Evolutionary conservation across 345 rosid species (phyloP).

Genomic region (Syzygium aqueum): DNA sequence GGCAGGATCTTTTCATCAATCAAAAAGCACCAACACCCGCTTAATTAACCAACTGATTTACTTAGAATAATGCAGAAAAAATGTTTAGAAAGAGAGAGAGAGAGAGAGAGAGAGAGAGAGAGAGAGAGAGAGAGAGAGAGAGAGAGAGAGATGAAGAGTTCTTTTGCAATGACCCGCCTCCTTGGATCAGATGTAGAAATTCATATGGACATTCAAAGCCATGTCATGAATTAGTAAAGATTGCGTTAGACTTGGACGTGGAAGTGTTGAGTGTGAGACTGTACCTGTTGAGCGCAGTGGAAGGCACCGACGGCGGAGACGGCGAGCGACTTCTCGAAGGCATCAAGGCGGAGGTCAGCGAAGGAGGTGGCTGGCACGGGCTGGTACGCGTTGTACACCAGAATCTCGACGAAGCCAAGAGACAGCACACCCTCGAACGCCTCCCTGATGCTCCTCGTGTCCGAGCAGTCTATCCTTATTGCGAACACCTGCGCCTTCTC

Average conservation of each 20-base stretch:
- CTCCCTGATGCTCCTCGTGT: constrained; percentile 70
- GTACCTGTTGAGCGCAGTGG: constrained; percentile 85
- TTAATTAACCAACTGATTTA: not conserved
- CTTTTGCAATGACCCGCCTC: not conserved
- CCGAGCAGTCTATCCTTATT: constrained; percentile 87
- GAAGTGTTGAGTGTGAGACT: not conserved
- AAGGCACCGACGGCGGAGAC: constrained; percentile 73
- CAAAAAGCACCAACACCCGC: not conserved
- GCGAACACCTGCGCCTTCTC: constrained; percentile 93
- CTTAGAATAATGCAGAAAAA: not conserved
- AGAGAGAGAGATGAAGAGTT: not conserved
- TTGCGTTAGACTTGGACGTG: not conserved
- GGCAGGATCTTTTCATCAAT: constrained; percentile 39
- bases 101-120: not conserved
- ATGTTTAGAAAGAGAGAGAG: too few species aligned
- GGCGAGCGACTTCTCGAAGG: constrained; percentile 69
- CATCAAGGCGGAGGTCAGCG: constrained; percentile 52
- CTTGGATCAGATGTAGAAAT: not conserved
- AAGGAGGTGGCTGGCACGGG: constrained; percentile 51
- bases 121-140: not conserved
- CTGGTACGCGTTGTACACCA: constrained; percentile 80
- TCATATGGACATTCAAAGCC: not conserved
- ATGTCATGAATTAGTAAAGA: not conserved
- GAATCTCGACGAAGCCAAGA: constrained; percentile 80
- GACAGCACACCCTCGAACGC: constrained; percentile 97